These are phyloP conservation scores for Peronospora destructor DNA, from an alignment of 352 stramenopile species.

Conservation along the genomic window DNA sequence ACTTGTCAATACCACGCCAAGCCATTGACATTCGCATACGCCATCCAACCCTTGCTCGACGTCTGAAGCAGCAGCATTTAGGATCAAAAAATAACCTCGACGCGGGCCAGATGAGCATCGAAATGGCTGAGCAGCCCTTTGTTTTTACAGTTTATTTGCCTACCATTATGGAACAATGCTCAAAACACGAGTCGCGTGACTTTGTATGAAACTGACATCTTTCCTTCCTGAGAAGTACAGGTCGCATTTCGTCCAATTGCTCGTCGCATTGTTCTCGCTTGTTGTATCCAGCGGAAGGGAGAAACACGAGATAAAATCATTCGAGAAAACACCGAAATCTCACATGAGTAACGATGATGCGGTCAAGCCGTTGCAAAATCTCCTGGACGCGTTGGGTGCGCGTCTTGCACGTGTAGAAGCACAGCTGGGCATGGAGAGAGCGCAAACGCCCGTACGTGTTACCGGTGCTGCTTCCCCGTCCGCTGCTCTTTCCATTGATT, in stretches of 20 bases:
- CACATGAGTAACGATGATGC: conserved; percentile 37
- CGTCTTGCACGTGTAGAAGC: conserved; percentile 76
- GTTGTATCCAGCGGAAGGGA: background rate
- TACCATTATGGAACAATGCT: too few relatives aligned
- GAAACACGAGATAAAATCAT: background rate
- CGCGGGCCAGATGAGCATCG: too few relatives aligned
- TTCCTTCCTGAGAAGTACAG: background rate
- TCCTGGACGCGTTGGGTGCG: conserved; percentile 75
- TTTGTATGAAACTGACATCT: too few relatives aligned
- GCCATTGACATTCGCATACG: too few relatives aligned
- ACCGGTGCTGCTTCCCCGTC: conserved; percentile 1
- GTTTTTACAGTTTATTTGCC: too few relatives aligned
- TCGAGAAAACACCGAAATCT: background rate
- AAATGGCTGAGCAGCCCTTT: too few relatives aligned
- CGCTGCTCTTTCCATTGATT: conserved; percentile 23
- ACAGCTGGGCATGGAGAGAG: conserved; percentile 52
- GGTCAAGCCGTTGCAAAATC: conserved; percentile 73
- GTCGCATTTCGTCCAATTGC: background rate
- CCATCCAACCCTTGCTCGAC: too few relatives aligned
- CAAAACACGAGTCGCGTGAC: too few relatives aligned
- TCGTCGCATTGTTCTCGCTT: background rate
- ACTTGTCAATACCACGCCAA: too few relatives aligned
- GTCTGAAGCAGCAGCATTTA: too few relatives aligned
- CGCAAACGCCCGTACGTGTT: conserved; percentile 3
- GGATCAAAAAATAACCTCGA: too few relatives aligned